phyloP scores from a whole-genome alignment of 2,329 filamentous ascomycete genomes.

The Alternaria infectoria region DNA sequence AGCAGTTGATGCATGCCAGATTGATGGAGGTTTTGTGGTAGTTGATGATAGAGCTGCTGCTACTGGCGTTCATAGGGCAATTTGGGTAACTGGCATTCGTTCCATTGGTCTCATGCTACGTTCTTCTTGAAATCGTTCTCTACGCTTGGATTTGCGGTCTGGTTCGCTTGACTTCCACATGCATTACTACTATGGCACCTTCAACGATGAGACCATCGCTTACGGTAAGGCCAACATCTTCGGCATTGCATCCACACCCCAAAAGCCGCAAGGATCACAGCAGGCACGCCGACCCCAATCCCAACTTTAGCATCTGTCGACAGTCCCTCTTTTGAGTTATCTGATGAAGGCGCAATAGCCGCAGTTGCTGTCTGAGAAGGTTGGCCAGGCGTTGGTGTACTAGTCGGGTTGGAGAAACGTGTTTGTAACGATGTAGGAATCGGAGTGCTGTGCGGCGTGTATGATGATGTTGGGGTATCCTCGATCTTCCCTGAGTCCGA shows the following conservation, averaged over 20 bases:
- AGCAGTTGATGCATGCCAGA: slow-evolving; percentile 19
- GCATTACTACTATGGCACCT: no score
- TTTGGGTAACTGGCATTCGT: no score
- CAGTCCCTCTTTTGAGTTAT: neutral
- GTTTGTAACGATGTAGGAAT: neutral
- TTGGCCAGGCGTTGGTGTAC: neutral
- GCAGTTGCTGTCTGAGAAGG: neutral
- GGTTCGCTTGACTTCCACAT: no score
- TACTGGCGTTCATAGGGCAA: no score
- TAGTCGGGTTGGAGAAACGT: neutral
- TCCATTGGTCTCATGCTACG: no score
- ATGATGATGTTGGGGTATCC: neutral
- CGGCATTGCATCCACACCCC: neutral
- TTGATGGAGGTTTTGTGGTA: slow-evolving; percentile 22
- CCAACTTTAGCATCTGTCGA: neutral
- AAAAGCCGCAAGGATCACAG: neutral
- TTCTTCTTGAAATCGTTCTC: no score
- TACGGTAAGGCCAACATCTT: no score
- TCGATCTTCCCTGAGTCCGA: neutral
- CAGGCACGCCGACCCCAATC: neutral
- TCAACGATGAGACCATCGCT: no score
- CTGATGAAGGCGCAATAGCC: neutral
- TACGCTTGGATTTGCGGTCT: no score
- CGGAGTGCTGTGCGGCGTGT: neutral
- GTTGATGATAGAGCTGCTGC: neutral